Percentiles rank a stretch among this genome's conserved stretches.
phyloP scores from a whole-genome alignment of 495 filamentous ascomycete species.

The Aspergillus egyptiacus region DNA sequence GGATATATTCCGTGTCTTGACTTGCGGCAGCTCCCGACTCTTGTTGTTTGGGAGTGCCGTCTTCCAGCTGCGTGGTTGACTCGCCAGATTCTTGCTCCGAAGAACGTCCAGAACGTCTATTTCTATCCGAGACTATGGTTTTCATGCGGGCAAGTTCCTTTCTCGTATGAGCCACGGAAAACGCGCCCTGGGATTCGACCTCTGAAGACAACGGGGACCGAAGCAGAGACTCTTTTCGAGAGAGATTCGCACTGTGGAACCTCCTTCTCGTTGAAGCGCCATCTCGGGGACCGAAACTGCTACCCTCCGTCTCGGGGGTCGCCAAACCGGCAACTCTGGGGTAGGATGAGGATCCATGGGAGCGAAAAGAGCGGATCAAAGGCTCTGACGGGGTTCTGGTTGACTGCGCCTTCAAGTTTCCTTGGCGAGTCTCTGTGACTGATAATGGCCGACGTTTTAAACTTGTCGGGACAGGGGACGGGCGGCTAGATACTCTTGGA shows the following conservation, averaged over 20 bases:
- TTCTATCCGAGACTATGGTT: conserved; percentile 15
- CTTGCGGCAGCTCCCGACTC: conserved; percentile 14
- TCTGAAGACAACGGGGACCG: conserved; percentile 38
- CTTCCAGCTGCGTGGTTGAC: conserved; percentile 11
- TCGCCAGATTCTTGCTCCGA: conserved; percentile 8
- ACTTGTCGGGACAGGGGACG: conserved; percentile 22
- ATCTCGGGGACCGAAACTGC: conserved; percentile 27
- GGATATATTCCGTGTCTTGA: conserved; percentile 22
- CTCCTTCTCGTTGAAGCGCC: conserved; percentile 24
- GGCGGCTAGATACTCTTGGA: conserved; percentile 25
- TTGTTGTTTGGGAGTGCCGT: conserved; percentile 4
- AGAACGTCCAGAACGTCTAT: conserved; percentile 9
- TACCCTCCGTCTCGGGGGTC: conserved; percentile 41
- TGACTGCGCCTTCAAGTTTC: conserved; percentile 26
- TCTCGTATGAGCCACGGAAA: conserved; percentile 11
- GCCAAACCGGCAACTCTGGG: conserved; percentile 34
- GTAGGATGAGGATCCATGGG: conserved; percentile 25
- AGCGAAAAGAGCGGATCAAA: conserved; percentile 29
- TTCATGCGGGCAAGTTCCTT: conserved; percentile 17
- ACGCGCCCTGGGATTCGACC: conserved; percentile 21
- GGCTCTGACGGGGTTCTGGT: conserved; percentile 33
- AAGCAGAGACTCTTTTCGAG: conserved; percentile 31
- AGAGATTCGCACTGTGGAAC: conserved; percentile 31
- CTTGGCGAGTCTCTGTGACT: conserved; percentile 52
- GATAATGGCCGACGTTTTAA: conserved; percentile 49